These are phyloP conservation scores for Aschersonia sp. DNA, from an alignment of 2,329 filamentous ascomycete species.

Conservation along the genomic window DNA sequence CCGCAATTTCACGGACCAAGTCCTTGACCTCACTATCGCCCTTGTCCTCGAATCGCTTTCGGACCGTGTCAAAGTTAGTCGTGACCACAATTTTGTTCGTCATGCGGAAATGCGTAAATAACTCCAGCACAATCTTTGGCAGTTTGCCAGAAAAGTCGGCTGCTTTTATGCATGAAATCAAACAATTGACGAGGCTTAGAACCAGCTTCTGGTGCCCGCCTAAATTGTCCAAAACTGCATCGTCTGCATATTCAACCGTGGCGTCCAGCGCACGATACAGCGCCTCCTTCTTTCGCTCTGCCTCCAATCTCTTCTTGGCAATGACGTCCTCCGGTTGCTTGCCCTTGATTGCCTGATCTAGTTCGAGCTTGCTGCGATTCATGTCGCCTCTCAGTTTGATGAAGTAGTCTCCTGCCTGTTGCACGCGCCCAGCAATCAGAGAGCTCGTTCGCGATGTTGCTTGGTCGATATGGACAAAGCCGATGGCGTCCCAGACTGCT, in stretches of 20 bases:
- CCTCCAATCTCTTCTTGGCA: conserved; percentile 22
- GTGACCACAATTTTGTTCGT: conserved; percentile 46
- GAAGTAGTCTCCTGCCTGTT: conserved; percentile 34
- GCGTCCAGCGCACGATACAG: conserved; percentile 37
- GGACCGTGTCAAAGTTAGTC: conserved; percentile 50
- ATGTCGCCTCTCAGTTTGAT: conserved; percentile 32
- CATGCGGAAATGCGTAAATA: conserved; percentile 49
- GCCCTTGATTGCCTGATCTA: conserved; percentile 28
- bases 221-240: conserved; percentile 40
- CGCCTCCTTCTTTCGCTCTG: conserved; percentile 30
- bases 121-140: conserved; percentile 39
- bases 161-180: conserved; percentile 38
- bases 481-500: conserved; percentile 38
- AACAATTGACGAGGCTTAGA: conserved; percentile 35
- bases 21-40: conserved; percentile 50
- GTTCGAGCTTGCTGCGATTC: conserved; percentile 29
- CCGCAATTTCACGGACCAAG: conserved; percentile 42
- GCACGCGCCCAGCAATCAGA: conserved; percentile 31
- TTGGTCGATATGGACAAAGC: conserved; percentile 32
- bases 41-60: conserved; percentile 45
- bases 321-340: conserved; percentile 21
- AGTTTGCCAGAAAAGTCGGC: conserved; percentile 37
- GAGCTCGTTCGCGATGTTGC: conserved; percentile 20
- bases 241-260: conserved; percentile 38
- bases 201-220: conserved; percentile 43